Conservation (phyloP, 768 basidiomycete species). For the Russula abietina region DNA sequence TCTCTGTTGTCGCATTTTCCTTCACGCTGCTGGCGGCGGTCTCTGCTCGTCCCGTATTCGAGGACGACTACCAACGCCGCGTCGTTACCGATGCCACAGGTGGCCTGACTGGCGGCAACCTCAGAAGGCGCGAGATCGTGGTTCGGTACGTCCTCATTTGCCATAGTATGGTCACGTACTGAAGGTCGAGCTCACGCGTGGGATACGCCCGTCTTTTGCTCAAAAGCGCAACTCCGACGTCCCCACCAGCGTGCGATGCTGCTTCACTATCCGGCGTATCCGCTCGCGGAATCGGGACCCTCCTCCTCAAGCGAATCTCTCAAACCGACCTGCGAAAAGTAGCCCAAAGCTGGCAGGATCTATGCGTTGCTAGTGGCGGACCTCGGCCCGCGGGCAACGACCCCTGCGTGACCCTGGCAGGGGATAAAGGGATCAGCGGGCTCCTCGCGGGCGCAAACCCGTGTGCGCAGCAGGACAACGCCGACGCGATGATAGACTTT, state of each 20-base stretch:
- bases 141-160: background rate
- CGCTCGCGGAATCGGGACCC: background rate
- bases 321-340: conserved; percentile 36
- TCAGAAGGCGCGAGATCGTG: conserved; percentile 17
- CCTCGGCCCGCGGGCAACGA: conserved; percentile 29
- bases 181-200: background rate
- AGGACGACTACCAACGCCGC: too few species aligned
- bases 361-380: conserved; percentile 38
- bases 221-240: background rate
- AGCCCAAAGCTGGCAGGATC: conserved; percentile 40
- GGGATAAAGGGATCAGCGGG: conserved; percentile 38
- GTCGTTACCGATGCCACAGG: too few species aligned
- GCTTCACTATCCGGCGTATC: conserved; percentile 14
- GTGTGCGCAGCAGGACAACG: conserved; percentile 45
- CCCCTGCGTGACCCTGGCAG: conserved; percentile 42
- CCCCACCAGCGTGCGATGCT: conserved; percentile 13
- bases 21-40: too few species aligned
- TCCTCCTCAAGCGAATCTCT: conserved; percentile 29
- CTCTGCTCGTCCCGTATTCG: too few species aligned
- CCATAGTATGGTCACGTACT: background rate
- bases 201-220: background rate
- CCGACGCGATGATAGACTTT: conserved; percentile 46
- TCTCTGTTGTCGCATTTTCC: too few species aligned
- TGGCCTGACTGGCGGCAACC: conserved; percentile 28
- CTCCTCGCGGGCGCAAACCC: conserved; percentile 42